Base-by-base conservation (phyloP, 2,329 filamentous ascomycete genomes). In the Daldinia eschscholtzii region DNA sequence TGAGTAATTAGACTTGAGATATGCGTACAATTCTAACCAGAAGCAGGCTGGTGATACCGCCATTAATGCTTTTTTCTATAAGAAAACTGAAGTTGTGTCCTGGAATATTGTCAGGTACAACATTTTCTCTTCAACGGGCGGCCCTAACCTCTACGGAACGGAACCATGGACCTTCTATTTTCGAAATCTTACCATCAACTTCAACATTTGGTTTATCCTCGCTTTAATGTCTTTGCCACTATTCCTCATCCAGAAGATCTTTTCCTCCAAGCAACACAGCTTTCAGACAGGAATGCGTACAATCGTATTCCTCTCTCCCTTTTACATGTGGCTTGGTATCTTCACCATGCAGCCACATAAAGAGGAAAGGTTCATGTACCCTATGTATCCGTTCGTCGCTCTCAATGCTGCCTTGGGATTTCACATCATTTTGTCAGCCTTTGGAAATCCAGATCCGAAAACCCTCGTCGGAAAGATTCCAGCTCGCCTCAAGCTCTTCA, bases 291-390 rank as follows among this genome's bases (percentile, higher is more conserved):
- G 92, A 0, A 81, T 97, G 62, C 90, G 94, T 39, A 93, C 91
- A 9, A 76, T 97, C 55, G 88, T 95, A 20, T 93, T 97, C 72
- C 84, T 95, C 61, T 82, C 88, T 0, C 96, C 96, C 0, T 97
- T 98, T 80, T 99, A 98, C 79, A 86, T 98, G 77, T 99, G 96
- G 96, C 86, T 99, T 30, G 88, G 82, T 3, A 96, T 98, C 70
- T 98, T 99, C 82, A 95, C 93, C 0, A 79, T 92, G 7, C 96
- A 99, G 78, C 93, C 96, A 15, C 96, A 99, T 82, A 99, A 99
- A 77, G 96, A 99, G 79, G 96, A 99, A 81, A 87, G 96, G 6
- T 99, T 99, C 83, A 98, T 99, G 94, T 99, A 97, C 76, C 96
- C 96, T 0, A 92, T 89, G 1, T 99, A 99, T 76, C 96, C 96